Conservation (phyloP, 2,329 filamentous ascomycete genomes). For the Escovopsis sp. region DNA sequence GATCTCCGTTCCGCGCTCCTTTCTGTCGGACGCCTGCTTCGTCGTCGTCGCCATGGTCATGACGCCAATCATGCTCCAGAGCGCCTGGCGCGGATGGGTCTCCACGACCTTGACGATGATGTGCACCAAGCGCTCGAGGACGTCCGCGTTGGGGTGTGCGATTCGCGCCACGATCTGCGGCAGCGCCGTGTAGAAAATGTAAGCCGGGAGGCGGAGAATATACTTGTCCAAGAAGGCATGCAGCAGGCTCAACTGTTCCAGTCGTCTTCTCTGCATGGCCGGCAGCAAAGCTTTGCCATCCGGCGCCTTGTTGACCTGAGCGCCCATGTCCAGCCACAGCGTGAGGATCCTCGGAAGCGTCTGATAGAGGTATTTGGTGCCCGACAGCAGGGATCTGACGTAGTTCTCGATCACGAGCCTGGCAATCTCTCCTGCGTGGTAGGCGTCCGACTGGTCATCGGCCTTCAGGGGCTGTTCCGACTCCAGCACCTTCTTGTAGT, state of each 20-base stretch:
- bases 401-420: conserved; percentile 92
- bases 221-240: conserved; percentile 71
- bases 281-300: conserved; percentile 39
- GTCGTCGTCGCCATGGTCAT: conserved; percentile 44
- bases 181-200: conserved; percentile 67
- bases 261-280: conserved; percentile 40
- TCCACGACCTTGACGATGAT: conserved; percentile 81
- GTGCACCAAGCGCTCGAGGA: conserved; percentile 60
- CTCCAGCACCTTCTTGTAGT: conserved; percentile 93
- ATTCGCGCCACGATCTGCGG: conserved; percentile 95
- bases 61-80: conserved; percentile 84
- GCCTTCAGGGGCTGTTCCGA: conserved; percentile 66
- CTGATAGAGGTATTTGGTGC: conserved; percentile 92
- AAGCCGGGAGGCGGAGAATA: conserved; percentile 54
- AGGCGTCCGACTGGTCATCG: conserved; percentile 63
- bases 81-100: conserved; percentile 74
- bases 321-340: conserved; percentile 84
- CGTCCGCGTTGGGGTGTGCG: conserved; percentile 63
- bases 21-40: conserved; percentile 52
- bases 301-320: conserved; percentile 50
- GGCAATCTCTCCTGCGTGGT: conserved; percentile 66
- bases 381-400: conserved; percentile 69
- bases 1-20: conserved; percentile 35
- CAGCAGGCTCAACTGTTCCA: conserved; percentile 51
- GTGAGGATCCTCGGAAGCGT: conserved; percentile 85